Evolutionary conservation across 805 yeast species (phyloP).

Genomic region (Debaryomyces castellii): DNA sequence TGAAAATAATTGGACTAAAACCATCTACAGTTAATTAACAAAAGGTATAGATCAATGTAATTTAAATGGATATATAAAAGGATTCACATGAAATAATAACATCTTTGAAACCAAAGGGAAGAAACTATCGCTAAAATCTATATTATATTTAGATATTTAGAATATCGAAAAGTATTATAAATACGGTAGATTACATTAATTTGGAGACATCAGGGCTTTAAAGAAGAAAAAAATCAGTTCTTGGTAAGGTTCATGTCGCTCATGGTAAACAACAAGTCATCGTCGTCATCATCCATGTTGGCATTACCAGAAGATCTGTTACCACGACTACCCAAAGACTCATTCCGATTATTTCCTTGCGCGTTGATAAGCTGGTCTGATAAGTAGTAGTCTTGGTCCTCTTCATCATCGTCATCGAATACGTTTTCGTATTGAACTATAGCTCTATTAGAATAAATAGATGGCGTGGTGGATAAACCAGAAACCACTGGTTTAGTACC

Average conservation of each 20-base stretch:
- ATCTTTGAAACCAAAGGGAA: no score
- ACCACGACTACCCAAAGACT: neutral
- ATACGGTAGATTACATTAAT: neutral
- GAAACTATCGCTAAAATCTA: no score
- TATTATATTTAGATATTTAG: neutral
- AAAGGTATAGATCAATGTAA: no score
- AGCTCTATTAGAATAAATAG: conserved; percentile 20
- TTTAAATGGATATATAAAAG: no score
- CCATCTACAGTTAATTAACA: neutral
- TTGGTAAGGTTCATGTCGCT: conserved; percentile 63
- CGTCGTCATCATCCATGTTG: conserved; percentile 42
- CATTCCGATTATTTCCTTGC: conserved; percentile 1
- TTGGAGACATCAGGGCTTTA: neutral
- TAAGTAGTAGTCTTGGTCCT: conserved; percentile 8
- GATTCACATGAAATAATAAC: no score
- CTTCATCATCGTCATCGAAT: conserved; percentile 45
- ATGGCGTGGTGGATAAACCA: conserved; percentile 38
- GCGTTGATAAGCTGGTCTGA: conserved; percentile 2
- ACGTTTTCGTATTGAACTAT: conserved; percentile 36
- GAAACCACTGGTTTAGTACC: conserved; percentile 4
- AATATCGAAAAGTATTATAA: neutral
- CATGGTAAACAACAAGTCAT: conserved; percentile 68
- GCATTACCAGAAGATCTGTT: conserved; percentile 6
- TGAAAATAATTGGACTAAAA: neutral
- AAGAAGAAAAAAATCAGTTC: conserved; percentile 8